These are phyloP conservation scores for Elongisporangium prolatum DNA, from an alignment of 352 stramenopile species.

Conservation along the genomic window DNA sequence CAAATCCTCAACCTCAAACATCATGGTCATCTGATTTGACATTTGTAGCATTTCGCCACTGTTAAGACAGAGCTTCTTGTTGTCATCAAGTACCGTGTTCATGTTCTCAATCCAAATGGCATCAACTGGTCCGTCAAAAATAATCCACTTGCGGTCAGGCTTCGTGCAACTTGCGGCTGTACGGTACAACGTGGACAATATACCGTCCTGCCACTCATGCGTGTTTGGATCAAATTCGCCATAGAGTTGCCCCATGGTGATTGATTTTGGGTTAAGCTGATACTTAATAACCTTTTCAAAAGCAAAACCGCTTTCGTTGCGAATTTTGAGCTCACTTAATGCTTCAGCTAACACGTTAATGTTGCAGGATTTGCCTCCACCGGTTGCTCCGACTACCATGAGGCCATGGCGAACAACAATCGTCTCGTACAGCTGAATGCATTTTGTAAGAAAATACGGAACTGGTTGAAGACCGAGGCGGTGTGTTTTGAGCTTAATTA, in stretches of 20 bases:
- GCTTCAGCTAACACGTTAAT: slow-evolving; percentile 84
- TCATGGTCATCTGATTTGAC: slow-evolving; percentile 95
- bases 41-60: slow-evolving; percentile 95
- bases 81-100: slow-evolving; percentile 96
- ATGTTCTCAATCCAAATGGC: slow-evolving; percentile 98
- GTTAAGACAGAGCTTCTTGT: slow-evolving; percentile 94
- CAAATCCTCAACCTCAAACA: slow-evolving; percentile 96
- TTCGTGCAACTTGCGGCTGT: slow-evolving; percentile 86
- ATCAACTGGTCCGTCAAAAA: slow-evolving; percentile 95
- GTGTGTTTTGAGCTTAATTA: slow-evolving; percentile 87
- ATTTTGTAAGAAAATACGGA: slow-evolving; percentile 92
- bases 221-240: slow-evolving; percentile 94
- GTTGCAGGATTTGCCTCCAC: slow-evolving; percentile 90
- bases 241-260: slow-evolving; percentile 96
- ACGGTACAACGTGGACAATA: slow-evolving; percentile 89
- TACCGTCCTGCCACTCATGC: slow-evolving; percentile 93
- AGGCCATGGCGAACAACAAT: slow-evolving; percentile 92
- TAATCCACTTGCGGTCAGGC: slow-evolving; percentile 91
- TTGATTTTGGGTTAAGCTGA: slow-evolving; percentile 94
- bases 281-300: slow-evolving; percentile 87
- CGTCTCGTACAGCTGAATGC: slow-evolving; percentile 94
- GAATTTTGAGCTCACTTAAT: slow-evolving; percentile 80
- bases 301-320: slow-evolving; percentile 64
- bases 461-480: slow-evolving; percentile 81
- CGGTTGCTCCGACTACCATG: slow-evolving; percentile 94